Percentiles rank a stretch among this genome's conserved stretches.
These are phyloP conservation scores for Dioscorea cayenensis DNA, from an alignment of 116 monocot species.

Conservation along the genomic window DNA sequence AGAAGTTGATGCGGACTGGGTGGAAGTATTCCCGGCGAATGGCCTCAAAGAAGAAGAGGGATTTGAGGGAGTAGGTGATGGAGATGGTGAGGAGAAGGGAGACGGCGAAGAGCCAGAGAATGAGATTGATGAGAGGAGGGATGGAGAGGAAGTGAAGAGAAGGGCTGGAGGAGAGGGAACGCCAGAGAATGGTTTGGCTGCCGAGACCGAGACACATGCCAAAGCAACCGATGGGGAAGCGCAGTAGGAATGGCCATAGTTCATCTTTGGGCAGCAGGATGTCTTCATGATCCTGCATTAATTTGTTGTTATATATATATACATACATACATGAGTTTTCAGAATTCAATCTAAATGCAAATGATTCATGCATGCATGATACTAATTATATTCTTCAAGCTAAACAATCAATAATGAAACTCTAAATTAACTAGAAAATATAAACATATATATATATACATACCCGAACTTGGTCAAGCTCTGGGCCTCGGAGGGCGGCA, in stretches of 20 bases:
- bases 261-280: constrained; percentile 85
- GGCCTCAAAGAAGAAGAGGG: constrained; percentile 85
- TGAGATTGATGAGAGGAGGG: constrained; percentile 44
- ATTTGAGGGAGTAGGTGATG: constrained; percentile 67
- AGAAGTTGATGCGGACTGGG: constrained; percentile 97
- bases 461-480: constrained; percentile 85
- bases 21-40: constrained; percentile 92
- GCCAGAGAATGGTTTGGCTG: constrained; percentile 86
- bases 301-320: background rate
- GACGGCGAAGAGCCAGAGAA: constrained; percentile 69
- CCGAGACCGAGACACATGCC: constrained; percentile 83
- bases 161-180: constrained; percentile 47
- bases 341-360: background rate
- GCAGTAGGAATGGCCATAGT: constrained; percentile 92
- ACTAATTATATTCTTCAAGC: too few relatives aligned
- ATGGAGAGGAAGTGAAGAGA: constrained; percentile 63
- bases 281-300: constrained; percentile 64
- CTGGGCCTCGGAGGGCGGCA: constrained; percentile 78
- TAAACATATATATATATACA: background rate
- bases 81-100: constrained; percentile 41
- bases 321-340: background rate
- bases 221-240: constrained; percentile 81
- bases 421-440: too few relatives aligned
- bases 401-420: too few relatives aligned
- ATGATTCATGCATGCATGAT: background rate